These are phyloP conservation scores for Polygonum aviculare DNA, from an alignment of 148 eudicot genomes.

Conservation along the genomic window DNA sequence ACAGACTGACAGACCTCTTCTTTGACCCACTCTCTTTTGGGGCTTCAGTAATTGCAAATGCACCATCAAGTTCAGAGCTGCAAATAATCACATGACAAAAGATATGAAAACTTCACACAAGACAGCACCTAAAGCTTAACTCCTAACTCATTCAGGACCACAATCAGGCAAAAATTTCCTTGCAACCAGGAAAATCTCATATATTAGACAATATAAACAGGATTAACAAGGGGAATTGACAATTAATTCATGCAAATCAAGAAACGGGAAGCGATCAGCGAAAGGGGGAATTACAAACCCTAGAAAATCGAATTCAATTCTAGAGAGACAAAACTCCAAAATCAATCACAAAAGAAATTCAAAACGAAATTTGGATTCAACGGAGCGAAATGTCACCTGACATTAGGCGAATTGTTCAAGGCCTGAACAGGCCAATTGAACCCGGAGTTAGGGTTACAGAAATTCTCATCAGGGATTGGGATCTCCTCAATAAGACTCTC, in stretches of 20 bases:
- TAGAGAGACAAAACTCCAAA: neutral
- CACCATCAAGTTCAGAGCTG: slow-evolving; percentile 64
- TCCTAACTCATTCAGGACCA: neutral
- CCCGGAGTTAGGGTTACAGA: slow-evolving; percentile 34
- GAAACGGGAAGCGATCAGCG: neutral
- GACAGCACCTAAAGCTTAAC: neutral
- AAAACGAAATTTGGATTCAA: neutral
- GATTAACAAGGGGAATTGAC: neutral
- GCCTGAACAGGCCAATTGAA: slow-evolving; percentile 48
- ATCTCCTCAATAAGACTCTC: neutral
- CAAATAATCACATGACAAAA: neutral
- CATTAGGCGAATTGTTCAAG: slow-evolving; percentile 41
- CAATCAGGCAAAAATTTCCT: neutral
- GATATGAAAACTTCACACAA: neutral
- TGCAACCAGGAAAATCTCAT: no score
- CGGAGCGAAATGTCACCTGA: slow-evolving; percentile 27
- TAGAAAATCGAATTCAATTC: neutral
- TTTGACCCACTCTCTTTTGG: slow-evolving; percentile 55
- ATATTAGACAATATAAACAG: neutral
- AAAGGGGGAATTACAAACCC: neutral
- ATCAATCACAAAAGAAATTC: neutral
- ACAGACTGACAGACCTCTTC: slow-evolving; percentile 65
- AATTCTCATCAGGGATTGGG: slow-evolving; percentile 40
- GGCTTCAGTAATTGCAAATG: slow-evolving; percentile 46
- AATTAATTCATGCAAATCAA: neutral